Evolutionary conservation across 2,329 filamentous ascomycete species (phyloP).

Genomic region (Fusarium decemcellulare): DNA sequence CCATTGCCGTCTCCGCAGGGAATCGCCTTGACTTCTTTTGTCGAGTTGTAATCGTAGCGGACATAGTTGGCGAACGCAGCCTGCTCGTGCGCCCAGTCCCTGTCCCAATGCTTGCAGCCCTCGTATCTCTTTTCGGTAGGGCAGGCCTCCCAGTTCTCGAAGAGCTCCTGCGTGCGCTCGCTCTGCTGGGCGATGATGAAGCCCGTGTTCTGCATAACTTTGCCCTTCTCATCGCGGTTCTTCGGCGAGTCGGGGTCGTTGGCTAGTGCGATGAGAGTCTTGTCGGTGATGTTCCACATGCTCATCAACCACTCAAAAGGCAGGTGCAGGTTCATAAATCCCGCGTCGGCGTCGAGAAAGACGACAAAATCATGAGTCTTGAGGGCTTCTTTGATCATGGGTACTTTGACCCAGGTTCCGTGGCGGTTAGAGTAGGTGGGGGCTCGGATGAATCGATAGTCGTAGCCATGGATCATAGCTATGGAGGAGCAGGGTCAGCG

Average conservation of each 20-base stretch:
- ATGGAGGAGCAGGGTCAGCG: not conserved
- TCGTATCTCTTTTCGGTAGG: slow-evolving; percentile 32
- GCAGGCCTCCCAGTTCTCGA: slow-evolving; percentile 35
- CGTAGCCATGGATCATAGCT: slow-evolving; percentile 62
- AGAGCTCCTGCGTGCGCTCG: slow-evolving; percentile 41
- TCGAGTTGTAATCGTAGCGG: slow-evolving; percentile 43
- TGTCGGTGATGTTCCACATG: slow-evolving; percentile 57
- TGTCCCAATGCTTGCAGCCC: slow-evolving; percentile 37
- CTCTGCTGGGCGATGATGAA: slow-evolving; percentile 42
- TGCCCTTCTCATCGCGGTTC: slow-evolving; percentile 52
- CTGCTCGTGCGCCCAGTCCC: slow-evolving; percentile 47
- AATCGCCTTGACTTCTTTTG: slow-evolving; percentile 35
- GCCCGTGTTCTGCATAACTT: slow-evolving; percentile 43
- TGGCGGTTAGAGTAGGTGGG: slow-evolving; percentile 57
- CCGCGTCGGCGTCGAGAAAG: slow-evolving; percentile 61
- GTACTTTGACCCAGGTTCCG: slow-evolving; percentile 62
- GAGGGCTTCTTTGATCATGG: slow-evolving; percentile 55
- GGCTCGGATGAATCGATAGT: slow-evolving; percentile 62
- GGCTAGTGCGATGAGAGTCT: slow-evolving; percentile 61
- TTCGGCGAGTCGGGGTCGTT: slow-evolving; percentile 57
- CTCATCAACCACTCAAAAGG: slow-evolving; percentile 65
- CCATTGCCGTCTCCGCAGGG: slow-evolving; percentile 43
- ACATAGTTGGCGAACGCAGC: slow-evolving; percentile 43
- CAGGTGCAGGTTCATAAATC: slow-evolving; percentile 57
- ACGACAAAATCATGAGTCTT: slow-evolving; percentile 58